A percentile compares a stretch with the other conserved stretches of the same genome.
Evolutionary conservation across 768 basidiomycete species (phyloP).

Genomic region (Mycena rosella): DNA sequence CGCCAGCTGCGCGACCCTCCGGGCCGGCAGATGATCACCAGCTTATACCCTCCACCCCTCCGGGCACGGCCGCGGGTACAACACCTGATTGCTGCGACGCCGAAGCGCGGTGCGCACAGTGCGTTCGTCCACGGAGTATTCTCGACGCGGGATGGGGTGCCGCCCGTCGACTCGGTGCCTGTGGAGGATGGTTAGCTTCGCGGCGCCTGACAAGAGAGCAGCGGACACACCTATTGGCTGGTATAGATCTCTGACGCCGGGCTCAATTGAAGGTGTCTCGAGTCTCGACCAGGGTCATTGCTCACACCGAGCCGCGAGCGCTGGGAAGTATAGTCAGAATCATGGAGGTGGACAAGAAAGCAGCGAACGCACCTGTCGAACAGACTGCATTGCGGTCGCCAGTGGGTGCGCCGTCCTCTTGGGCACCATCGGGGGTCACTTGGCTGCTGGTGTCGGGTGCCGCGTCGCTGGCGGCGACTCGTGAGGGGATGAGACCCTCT

Average conservation of each 20-base stretch:
- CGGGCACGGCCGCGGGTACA: slow-evolving; percentile 6
- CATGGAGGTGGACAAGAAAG: too few species aligned
- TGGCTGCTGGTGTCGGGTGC: too few species aligned
- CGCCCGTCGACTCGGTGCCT: neutral
- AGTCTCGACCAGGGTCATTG: too few species aligned
- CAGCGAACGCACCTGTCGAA: too few species aligned
- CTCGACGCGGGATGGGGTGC: neutral
- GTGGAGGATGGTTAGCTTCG: neutral
- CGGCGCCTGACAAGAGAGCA: neutral
- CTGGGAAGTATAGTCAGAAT: too few species aligned
- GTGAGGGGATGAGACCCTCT: too few species aligned
- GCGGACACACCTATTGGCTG: neutral
- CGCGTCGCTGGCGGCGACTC: too few species aligned
- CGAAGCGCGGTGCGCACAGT: slow-evolving; percentile 11
- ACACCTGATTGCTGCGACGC: slow-evolving; percentile 10
- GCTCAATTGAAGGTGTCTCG: neutral
- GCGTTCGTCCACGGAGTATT: neutral
- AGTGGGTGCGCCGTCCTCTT: too few species aligned
- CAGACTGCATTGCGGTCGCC: too few species aligned
- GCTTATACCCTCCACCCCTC: slow-evolving; percentile 11
- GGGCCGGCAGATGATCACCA: neutral
- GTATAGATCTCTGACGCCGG: neutral
- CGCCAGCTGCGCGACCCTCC: neutral
- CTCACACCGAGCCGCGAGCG: too few species aligned
- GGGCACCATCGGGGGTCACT: too few species aligned